A percentile compares a stretch with the other conserved stretches of the same genome.
These are phyloP conservation scores for Boeremia lycopersici DNA, from an alignment of 2,329 filamentous ascomycete species.

Conservation along the genomic window DNA sequence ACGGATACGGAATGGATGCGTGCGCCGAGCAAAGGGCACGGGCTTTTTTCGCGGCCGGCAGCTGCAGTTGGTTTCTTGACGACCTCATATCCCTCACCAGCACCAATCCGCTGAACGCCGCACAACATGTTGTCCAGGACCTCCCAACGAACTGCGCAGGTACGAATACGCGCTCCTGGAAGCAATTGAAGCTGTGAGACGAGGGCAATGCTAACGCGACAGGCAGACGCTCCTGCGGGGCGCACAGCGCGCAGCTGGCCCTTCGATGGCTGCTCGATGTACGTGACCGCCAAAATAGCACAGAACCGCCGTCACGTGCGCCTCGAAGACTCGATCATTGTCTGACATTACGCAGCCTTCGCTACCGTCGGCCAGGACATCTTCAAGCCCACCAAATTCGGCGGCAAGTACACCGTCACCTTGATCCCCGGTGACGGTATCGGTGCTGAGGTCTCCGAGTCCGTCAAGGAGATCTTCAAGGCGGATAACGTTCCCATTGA, in stretches of 20 bases:
- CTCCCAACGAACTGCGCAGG: constrained; percentile 56
- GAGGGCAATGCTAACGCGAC: constrained; percentile 31
- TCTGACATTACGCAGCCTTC: constrained; percentile 38
- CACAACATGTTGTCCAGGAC: constrained; percentile 53
- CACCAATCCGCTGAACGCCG: constrained; percentile 32
- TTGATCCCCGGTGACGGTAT: constrained; percentile 99
- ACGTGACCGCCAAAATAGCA: constrained; percentile 36
- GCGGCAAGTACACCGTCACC: constrained; percentile 98
- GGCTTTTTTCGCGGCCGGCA: constrained; percentile 40
- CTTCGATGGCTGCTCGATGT: constrained; percentile 62
- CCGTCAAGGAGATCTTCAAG: constrained; percentile 99
- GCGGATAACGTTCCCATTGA: constrained; percentile 98
- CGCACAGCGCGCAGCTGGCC: constrained; percentile 56
- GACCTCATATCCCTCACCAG: constrained; percentile 45
- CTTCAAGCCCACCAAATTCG: constrained; percentile 99
- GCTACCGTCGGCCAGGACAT: constrained; percentile 87
- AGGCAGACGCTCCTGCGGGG: constrained; percentile 62
- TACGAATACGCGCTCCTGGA: constrained; percentile 35
- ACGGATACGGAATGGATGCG: constrained; percentile 29
- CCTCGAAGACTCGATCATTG: neutral
- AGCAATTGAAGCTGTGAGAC: constrained; percentile 32
- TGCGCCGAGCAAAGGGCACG: constrained; percentile 36
- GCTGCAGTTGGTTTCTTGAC: constrained; percentile 42
- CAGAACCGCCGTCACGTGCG: constrained; percentile 7
- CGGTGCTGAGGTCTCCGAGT: constrained; percentile 95